Evolutionary conservation across 2,329 filamentous ascomycete species (phyloP).

Genomic region (Trichoderma oligosporum): DNA sequence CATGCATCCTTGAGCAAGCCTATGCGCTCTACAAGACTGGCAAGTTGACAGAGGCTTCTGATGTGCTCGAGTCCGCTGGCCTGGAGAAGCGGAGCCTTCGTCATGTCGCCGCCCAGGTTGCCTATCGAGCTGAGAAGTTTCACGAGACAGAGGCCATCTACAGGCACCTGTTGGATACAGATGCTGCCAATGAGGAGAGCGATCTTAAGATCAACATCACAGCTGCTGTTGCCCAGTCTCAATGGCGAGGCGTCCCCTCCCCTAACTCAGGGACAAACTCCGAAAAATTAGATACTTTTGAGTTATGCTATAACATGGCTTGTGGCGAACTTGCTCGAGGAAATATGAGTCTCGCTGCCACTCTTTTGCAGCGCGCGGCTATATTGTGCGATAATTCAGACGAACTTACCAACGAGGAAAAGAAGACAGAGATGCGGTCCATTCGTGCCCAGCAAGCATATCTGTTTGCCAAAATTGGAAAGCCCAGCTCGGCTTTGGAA

Average conservation of each 20-base stretch:
- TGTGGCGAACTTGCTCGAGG: conserved; percentile 68
- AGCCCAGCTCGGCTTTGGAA: conserved; percentile 59
- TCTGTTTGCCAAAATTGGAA: conserved; percentile 63
- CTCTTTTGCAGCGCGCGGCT: conserved; percentile 65
- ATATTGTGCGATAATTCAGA: conserved; percentile 70
- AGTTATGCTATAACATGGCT: conserved; percentile 76
- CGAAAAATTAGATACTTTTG: conserved; percentile 67
- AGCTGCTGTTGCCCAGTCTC: conserved; percentile 67
- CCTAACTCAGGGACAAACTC: conserved; percentile 45
- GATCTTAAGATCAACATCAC: conserved; percentile 74
- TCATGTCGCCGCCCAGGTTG: conserved; percentile 62
- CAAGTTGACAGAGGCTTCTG: conserved; percentile 61
- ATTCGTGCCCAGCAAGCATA: conserved; percentile 75
- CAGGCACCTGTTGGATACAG: conserved; percentile 48
- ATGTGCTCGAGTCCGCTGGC: conserved; percentile 35
- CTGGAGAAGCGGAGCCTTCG: conserved; percentile 36
- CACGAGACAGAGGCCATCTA: conserved; percentile 63
- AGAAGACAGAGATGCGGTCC: conserved; percentile 67
- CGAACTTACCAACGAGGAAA: conserved; percentile 70
- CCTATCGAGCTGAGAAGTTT: conserved; percentile 74
- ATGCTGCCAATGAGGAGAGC: conserved; percentile 54
- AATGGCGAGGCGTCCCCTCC: conserved; percentile 58
- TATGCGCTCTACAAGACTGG: conserved; percentile 84
- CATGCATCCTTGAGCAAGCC: conserved; percentile 65
- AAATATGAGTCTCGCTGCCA: conserved; percentile 60